Conservation (phyloP, 2,329 filamentous ascomycete species). For the Zopfia rhizophila region DNA sequence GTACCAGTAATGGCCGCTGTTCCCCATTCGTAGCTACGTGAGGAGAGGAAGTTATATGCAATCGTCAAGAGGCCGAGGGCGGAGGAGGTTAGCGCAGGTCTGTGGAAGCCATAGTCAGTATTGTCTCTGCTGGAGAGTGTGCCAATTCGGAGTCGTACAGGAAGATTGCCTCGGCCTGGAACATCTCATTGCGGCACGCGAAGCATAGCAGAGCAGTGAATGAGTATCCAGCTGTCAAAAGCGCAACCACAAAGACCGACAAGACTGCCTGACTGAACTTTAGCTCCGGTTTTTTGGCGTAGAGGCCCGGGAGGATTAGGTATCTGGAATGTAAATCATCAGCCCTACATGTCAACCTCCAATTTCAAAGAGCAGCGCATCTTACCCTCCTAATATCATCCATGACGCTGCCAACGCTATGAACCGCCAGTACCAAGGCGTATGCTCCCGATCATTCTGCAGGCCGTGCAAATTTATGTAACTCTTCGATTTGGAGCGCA, state of each 20-base stretch:
- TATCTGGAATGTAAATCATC: conserved; percentile 48
- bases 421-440: conserved; percentile 61
- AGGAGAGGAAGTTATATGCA: conserved; percentile 59
- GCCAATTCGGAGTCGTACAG: conserved; percentile 41
- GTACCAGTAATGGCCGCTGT: conserved; percentile 56
- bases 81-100: conserved; percentile 56
- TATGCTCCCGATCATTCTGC: conserved; percentile 30
- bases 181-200: conserved; percentile 57
- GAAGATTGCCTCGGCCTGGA: conserved; percentile 61
- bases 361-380: conserved; percentile 10
- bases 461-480: conserved; percentile 42
- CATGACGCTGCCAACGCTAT: conserved; percentile 56
- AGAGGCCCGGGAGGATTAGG: conserved; percentile 61
- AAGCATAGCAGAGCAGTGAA: conserved; percentile 61
- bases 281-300: conserved; percentile 52
- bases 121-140: neutral
- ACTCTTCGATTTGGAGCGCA: conserved; percentile 41
- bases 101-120: conserved; percentile 30
- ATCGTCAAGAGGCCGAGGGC: conserved; percentile 60
- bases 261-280: conserved; percentile 53
- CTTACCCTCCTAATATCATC: conserved; percentile 61
- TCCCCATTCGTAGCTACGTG: conserved; percentile 54
- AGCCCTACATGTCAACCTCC: conserved; percentile 15
- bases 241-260: conserved; percentile 58
- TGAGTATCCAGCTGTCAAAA: conserved; percentile 60